Conservation (phyloP, 2,329 filamentous ascomycete species). For the Calonectria montana region DNA sequence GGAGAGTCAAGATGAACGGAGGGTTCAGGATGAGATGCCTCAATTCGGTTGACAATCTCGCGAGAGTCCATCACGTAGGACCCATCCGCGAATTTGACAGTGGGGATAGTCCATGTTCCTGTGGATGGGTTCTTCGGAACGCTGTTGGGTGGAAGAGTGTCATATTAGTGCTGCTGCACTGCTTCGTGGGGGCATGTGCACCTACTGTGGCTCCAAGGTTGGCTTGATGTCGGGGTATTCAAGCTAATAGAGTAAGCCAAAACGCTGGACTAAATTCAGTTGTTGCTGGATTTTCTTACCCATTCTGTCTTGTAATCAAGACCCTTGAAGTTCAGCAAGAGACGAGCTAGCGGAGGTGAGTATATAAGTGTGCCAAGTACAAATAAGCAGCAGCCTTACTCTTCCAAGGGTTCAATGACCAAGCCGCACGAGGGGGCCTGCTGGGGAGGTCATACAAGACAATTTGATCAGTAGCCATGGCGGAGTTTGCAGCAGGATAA, state of each 20-base stretch:
- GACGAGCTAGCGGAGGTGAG: slow-evolving; percentile 61
- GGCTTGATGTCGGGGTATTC: slow-evolving; percentile 75
- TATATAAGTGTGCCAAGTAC: slow-evolving; percentile 24
- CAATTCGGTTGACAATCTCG: slow-evolving; percentile 69
- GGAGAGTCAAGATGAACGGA: slow-evolving; percentile 68
- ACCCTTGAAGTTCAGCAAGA: slow-evolving; percentile 75
- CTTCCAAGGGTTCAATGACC: slow-evolving; percentile 80
- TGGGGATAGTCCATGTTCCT: slow-evolving; percentile 56
- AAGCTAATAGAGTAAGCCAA: slow-evolving; percentile 47
- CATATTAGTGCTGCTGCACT: neutral
- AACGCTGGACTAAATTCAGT: fast-evolving
- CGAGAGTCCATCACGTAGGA: slow-evolving; percentile 73
- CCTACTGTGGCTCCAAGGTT: slow-evolving; percentile 65
- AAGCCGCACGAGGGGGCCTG: slow-evolving; percentile 58
- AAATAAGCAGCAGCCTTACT: slow-evolving; percentile 53
- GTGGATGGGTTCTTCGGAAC: slow-evolving; percentile 33
- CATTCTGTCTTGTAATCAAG: slow-evolving; percentile 76
- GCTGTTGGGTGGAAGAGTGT: slow-evolving; percentile 11
- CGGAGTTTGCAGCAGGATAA: neutral
- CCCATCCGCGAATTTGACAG: slow-evolving; percentile 66
- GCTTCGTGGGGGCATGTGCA: neutral
- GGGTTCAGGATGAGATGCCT: slow-evolving; percentile 68
- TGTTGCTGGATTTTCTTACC: slow-evolving; percentile 45
- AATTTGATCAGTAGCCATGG: slow-evolving; percentile 53
- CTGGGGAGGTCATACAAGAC: slow-evolving; percentile 73